Percentiles rank a stretch among this genome's conserved stretches.
These are phyloP conservation scores for Boletus vermiculosoides DNA, from an alignment of 768 basidiomycete species.

Conservation along the genomic window DNA sequence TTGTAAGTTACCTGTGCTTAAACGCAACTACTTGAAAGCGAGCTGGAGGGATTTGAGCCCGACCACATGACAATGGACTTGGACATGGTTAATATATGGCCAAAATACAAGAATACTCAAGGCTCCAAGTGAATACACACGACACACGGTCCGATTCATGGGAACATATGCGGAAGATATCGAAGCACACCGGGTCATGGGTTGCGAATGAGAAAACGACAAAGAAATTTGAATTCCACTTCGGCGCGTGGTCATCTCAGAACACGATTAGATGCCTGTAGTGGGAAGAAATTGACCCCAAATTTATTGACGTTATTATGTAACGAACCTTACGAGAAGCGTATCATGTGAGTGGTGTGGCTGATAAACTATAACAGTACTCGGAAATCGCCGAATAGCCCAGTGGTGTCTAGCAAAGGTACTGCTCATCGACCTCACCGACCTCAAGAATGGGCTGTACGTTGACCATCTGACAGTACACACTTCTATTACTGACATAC, in stretches of 20 bases:
- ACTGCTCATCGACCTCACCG: conserved; percentile 45
- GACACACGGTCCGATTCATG: conserved; percentile 4
- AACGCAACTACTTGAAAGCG: not conserved
- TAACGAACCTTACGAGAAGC: not conserved
- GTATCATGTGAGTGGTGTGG: conserved; percentile 23
- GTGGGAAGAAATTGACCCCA: not conserved
- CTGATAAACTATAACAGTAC: conserved; percentile 44
- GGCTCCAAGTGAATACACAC: not conserved
- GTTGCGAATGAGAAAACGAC: not conserved
- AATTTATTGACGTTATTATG: not conserved
- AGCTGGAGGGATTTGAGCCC: not conserved
- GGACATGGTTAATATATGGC: not conserved
- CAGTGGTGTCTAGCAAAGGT: conserved; percentile 8
- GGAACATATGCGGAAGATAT: not conserved
- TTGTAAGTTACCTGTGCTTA: not conserved
- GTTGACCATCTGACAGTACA: conserved; percentile 36
- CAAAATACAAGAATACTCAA: conserved; percentile 1
- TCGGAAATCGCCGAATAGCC: conserved; percentile 31
- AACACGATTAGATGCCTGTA: too few species aligned
- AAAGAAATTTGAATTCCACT: not conserved
- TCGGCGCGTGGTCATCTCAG: not conserved
- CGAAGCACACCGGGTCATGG: not conserved
- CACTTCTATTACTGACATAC: conserved; percentile 6
- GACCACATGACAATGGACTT: not conserved
- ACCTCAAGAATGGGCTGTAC: conserved; percentile 83